phyloP scores from a whole-genome alignment of 2,329 filamentous ascomycete genomes.

The Sphaceloma murrayae region DNA sequence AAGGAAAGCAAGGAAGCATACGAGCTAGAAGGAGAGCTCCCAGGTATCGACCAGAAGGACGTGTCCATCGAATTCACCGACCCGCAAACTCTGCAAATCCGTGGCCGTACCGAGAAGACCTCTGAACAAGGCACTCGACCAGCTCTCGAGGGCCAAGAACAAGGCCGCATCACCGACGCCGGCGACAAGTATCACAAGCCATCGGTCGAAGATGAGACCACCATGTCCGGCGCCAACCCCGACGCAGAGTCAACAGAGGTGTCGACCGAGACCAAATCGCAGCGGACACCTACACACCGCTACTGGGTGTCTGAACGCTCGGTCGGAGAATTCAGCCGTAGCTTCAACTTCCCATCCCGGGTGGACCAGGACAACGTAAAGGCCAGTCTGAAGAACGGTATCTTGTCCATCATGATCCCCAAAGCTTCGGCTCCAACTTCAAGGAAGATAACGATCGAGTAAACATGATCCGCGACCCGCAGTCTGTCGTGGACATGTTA shows the following conservation, averaged over 20 bases:
- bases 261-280: slow-evolving; percentile 17
- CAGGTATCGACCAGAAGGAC: slow-evolving; percentile 64
- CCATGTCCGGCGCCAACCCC: slow-evolving; percentile 14
- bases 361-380: slow-evolving; percentile 53
- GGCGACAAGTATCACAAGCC: slow-evolving; percentile 42
- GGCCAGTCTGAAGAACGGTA: slow-evolving; percentile 51
- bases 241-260: slow-evolving; percentile 13
- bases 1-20: slow-evolving; percentile 59
- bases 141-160: slow-evolving; percentile 35
- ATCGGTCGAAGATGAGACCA: slow-evolving; percentile 52
- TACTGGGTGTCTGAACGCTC: slow-evolving; percentile 61
- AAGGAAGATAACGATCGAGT: slow-evolving; percentile 50
- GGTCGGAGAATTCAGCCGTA: slow-evolving; percentile 50
- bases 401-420: slow-evolving; percentile 48
- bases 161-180: slow-evolving; percentile 25
- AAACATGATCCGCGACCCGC: too few species aligned
- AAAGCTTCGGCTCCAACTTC: slow-evolving; percentile 42
- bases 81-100: slow-evolving; percentile 60
- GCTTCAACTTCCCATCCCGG: slow-evolving; percentile 48
- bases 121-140: slow-evolving; percentile 47
- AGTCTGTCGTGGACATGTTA: too few species aligned
- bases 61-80: slow-evolving; percentile 72
- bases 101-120: slow-evolving; percentile 57
- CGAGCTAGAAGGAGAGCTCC: slow-evolving; percentile 71
- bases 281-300: slow-evolving; percentile 31